Base-by-base conservation (phyloP, 257 asterid genomes). In the Solanum arcanum region DNA sequence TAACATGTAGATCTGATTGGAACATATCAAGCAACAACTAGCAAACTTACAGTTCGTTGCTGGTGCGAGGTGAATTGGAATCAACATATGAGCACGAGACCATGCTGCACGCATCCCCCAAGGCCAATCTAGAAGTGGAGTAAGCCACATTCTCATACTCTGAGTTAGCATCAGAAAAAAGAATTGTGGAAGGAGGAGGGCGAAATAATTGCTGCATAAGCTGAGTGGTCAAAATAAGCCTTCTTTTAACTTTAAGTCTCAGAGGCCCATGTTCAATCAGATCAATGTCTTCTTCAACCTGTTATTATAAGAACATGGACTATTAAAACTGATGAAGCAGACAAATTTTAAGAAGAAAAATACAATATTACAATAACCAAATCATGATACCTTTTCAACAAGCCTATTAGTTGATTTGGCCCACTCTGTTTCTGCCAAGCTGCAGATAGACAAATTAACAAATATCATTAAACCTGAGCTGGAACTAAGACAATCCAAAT, bases 191-290 rank as follows among this genome's bases (percentile, higher is more conserved):
- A 31, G 93, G 93, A 29, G 95, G 92, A 86, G 97, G 94, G 86
- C 76, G 87, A 92, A 96, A 75, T 76, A 95, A 87, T 88, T 95
- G 97, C 93, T 96, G 98, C 96, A 94, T 94, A 87, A 96, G 99
- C 86, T 93, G 98, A 44, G 96, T 91, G 42, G 97, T 90, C 91
- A 93, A 88, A 82, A 90, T 77, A 90, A 96, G 94, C 90, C 99
- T 93, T 93, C 94, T 93, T 91, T 89, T 93, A 84, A 94, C 92
- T 91, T 88, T 92, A 87, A 86, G 90, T 87, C 86, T 46, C 80
- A 70, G 91, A 68, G 88, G 89, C 84, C 92, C 95, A 88, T 90
- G 94, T 88, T 94, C 97, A 89, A 83, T 91, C 49, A 92, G 89
- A 78, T 92, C 95, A 76, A 88, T 73, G 37, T 83, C 89, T 81